These are phyloP conservation scores for Amaranthus hypochondriacus DNA, from an alignment of 148 eudicot genomes.

Conservation along the genomic window DNA sequence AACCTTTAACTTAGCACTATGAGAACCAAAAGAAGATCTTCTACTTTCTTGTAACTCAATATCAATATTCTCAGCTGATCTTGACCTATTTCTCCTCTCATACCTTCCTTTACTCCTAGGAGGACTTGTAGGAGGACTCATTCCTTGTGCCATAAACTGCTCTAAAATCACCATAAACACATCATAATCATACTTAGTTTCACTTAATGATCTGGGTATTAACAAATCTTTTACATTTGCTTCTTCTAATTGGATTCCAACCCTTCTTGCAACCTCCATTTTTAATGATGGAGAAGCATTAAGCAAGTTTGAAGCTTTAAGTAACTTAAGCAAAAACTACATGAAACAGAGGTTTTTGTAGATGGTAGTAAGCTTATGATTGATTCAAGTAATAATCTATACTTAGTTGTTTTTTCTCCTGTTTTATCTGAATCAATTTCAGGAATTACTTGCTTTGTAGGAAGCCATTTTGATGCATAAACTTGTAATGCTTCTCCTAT, in stretches of 20 bases:
- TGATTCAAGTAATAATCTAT: constrained; percentile 56
- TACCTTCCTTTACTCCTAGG: constrained; percentile 42
- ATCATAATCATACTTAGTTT: constrained; percentile 59
- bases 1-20: constrained; percentile 62
- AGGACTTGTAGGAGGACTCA: constrained; percentile 70
- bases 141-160: constrained; percentile 61
- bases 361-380: constrained; percentile 68
- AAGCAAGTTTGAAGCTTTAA: constrained; percentile 56
- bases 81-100: constrained; percentile 56
- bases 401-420: constrained; percentile 33
- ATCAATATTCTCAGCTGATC: constrained; percentile 66
- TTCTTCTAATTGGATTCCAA: constrained; percentile 66
- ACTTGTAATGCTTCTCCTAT: constrained; percentile 73
- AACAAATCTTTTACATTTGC: constrained; percentile 59
- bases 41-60: constrained; percentile 64
- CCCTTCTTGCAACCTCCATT: constrained; percentile 63
- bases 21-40: constrained; percentile 77
- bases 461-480: constrained; percentile 71
- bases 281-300: constrained; percentile 52
- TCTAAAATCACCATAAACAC: constrained; percentile 54
- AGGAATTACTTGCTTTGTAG: constrained; percentile 35
- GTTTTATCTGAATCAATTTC: constrained; percentile 29
- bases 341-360: constrained; percentile 57
- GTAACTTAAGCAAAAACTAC: constrained; percentile 63
- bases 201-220: constrained; percentile 34